A percentile compares a stretch with the other conserved stretches of the same genome.
Evolutionary conservation across 2,329 filamentous ascomycete species (phyloP).

Genomic region (Ilyonectria sp.): DNA sequence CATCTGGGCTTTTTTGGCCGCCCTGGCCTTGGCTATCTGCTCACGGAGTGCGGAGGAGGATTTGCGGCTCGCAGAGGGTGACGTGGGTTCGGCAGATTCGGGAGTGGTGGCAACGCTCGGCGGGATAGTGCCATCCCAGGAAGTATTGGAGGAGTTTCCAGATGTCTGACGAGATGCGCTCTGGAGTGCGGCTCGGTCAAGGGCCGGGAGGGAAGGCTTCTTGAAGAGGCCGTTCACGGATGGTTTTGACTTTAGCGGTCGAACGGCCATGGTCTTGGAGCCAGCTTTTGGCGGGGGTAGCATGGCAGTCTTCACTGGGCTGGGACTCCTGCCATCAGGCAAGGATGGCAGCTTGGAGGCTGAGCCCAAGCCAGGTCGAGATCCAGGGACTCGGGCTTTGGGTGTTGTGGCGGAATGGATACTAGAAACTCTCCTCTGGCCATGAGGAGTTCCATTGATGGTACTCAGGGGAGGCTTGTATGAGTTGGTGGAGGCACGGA

Average conservation of each 20-base stretch:
- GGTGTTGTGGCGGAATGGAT: constrained; percentile 44
- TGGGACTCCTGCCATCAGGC: constrained; percentile 53
- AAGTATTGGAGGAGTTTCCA: constrained; percentile 36
- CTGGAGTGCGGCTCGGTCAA: constrained; percentile 48
- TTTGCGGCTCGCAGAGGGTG: constrained; percentile 62
- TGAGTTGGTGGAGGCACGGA: constrained; percentile 60
- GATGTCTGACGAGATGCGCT: constrained; percentile 33
- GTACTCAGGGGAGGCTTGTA: constrained; percentile 61
- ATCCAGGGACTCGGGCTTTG: constrained; percentile 42
- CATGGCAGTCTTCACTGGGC: constrained; percentile 55
- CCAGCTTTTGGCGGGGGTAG: constrained; percentile 55
- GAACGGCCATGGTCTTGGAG: constrained; percentile 63
- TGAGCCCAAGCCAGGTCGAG: constrained; percentile 42
- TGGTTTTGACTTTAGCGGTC: constrained; percentile 65
- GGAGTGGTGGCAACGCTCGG: constrained; percentile 35
- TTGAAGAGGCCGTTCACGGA: constrained; percentile 68
- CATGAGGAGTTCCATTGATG: constrained; percentile 62
- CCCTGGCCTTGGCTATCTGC: constrained; percentile 93
- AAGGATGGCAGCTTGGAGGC: constrained; percentile 47
- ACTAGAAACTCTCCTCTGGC: constrained; percentile 47
- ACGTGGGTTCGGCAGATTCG: constrained; percentile 33
- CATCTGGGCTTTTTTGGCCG: constrained; percentile 75
- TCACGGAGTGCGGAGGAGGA: constrained; percentile 88
- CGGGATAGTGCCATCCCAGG: constrained; percentile 52
- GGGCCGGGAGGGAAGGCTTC: constrained; percentile 66